These are phyloP conservation scores for Erigeron canadensis DNA, from an alignment of 129 eudicot genomes.

Conservation along the genomic window DNA sequence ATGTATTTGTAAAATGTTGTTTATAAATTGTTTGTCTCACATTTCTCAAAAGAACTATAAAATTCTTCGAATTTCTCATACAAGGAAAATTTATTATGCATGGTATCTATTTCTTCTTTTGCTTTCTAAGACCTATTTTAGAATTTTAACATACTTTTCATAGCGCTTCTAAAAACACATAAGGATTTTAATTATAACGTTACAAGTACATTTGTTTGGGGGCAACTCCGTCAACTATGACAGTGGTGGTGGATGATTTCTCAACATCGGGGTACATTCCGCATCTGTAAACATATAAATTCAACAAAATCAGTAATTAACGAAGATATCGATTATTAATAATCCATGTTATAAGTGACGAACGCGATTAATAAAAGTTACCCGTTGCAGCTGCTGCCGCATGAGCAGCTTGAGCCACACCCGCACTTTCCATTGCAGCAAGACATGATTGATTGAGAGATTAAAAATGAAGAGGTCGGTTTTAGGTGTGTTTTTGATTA, in stretches of 20 bases:
- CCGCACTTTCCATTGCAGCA: slow-evolving; percentile 68
- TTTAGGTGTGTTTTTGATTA: slow-evolving; percentile 6
- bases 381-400: slow-evolving; percentile 76
- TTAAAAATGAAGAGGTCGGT: slow-evolving; percentile 11
- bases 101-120: too few relatives aligned
- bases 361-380: background rate
- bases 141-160: too few relatives aligned
- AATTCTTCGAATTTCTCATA: too few relatives aligned
- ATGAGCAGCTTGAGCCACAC: slow-evolving; percentile 76
- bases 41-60: too few relatives aligned
- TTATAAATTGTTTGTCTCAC: too few relatives aligned
- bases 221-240: slow-evolving; percentile 65
- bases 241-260: slow-evolving; percentile 38
- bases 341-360: background rate
- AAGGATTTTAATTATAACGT: too few relatives aligned
- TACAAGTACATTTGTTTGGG: slow-evolving; percentile 47
- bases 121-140: too few relatives aligned
- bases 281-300: slow-evolving; percentile 45
- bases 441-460: slow-evolving; percentile 50
- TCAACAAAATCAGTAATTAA: background rate
- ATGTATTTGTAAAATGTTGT: too few relatives aligned
- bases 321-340: background rate
- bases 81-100: too few relatives aligned
- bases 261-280: slow-evolving; percentile 80
- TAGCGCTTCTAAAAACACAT: too few relatives aligned